These are phyloP conservation scores for Aureobasidium lini DNA, from an alignment of 2,329 filamentous ascomycete species.

Conservation along the genomic window DNA sequence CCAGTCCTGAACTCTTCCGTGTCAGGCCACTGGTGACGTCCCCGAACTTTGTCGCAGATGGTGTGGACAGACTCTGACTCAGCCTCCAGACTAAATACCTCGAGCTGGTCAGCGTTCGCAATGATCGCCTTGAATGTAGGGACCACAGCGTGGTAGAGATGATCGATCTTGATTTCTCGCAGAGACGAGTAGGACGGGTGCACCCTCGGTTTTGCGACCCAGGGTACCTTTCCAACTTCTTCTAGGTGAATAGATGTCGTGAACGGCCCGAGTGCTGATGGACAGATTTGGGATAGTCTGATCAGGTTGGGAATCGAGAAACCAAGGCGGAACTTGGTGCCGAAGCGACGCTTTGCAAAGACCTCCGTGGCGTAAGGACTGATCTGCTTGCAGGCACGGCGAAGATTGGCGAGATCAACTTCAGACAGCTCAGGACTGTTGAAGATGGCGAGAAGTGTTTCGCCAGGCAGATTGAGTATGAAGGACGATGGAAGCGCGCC, in stretches of 20 bases:
- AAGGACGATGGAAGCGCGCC: not conserved
- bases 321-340: not conserved
- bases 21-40: too few species aligned
- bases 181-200: too few species aligned
- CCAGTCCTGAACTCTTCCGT: too few species aligned
- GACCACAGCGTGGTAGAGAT: too few species aligned
- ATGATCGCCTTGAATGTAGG: too few species aligned
- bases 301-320: not conserved
- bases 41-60: too few species aligned
- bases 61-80: too few species aligned
- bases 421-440: not conserved
- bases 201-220: too few species aligned
- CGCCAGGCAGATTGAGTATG: not conserved
- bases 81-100: too few species aligned
- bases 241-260: not conserved
- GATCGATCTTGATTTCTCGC: too few species aligned
- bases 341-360: not conserved
- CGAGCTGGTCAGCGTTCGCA: too few species aligned
- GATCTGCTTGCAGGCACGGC: not conserved
- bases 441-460: not conserved
- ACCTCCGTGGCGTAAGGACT: not conserved
- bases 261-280: not conserved
- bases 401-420: not conserved
- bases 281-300: not conserved
- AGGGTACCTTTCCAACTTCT: too few species aligned